Percentiles rank a stretch among this genome's conserved stretches.
Evolutionary conservation across 129 eudicot genomes (phyloP).

Genomic region (Helianthus annuus): HanXRQr2.0-SUNRISE NC_035449.2:102042889-102043388

Average conservation of each 20-base stretch:
- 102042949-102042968: slow-evolving; percentile 49
- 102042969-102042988: slow-evolving; percentile 19
- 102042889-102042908: slow-evolving; percentile 61
- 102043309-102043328: slow-evolving; percentile 66
- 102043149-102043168: slow-evolving; percentile 57
- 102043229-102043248: slow-evolving; percentile 63
- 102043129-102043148: slow-evolving; percentile 49
- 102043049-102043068: slow-evolving; percentile 69
- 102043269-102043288: slow-evolving; percentile 48
- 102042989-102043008: slow-evolving; percentile 64
- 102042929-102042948: slow-evolving; percentile 44
- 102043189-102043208: slow-evolving; percentile 54
- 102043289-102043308: slow-evolving; percentile 67
- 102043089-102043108: slow-evolving; percentile 50
- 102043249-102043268: slow-evolving; percentile 50
- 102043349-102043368: slow-evolving; percentile 54
- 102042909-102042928: slow-evolving; percentile 48
- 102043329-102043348: slow-evolving; percentile 67
- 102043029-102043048: slow-evolving; percentile 71
- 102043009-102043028: slow-evolving; percentile 67
- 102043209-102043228: slow-evolving; percentile 65
- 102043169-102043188: slow-evolving; percentile 45
- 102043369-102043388: slow-evolving; percentile 55
- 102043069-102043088: slow-evolving; percentile 56
- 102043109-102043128: slow-evolving; percentile 71